Evolutionary conservation across 75 land plant species (phyloP).

Genomic region (Azolla pinnata): DNA sequence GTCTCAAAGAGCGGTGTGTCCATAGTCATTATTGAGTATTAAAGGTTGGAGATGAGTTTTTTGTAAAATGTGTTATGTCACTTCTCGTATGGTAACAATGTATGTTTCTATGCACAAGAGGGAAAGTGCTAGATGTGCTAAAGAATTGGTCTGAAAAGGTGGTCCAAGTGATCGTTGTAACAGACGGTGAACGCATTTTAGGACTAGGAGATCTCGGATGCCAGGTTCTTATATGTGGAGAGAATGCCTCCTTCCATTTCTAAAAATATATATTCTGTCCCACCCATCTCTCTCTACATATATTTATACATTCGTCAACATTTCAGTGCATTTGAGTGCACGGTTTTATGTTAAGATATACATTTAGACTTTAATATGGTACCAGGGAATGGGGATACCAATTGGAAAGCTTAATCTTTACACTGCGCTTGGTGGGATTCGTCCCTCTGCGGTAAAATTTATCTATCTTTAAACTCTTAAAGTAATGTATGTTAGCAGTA

Average conservation of each 20-base stretch:
- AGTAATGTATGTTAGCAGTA: not conserved
- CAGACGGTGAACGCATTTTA: slow-evolving; percentile 42
- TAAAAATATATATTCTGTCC: too few species aligned
- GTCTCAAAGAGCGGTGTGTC: slow-evolving; percentile 24
- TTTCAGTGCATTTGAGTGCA: too few species aligned
- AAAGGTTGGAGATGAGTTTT: not conserved
- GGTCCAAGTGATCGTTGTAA: slow-evolving; percentile 41
- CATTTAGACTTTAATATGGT: too few species aligned
- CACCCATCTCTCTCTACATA: too few species aligned
- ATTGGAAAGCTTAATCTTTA: slow-evolving; percentile 41
- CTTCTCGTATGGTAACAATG: too few species aligned
- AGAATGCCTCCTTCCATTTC: too few species aligned
- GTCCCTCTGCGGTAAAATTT: slow-evolving; percentile 36
- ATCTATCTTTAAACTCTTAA: not conserved
- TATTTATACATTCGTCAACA: too few species aligned
- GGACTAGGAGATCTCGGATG: slow-evolving; percentile 46
- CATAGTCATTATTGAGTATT: not conserved
- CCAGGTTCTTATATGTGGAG: slow-evolving; percentile 12
- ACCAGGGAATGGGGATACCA: slow-evolving; percentile 52
- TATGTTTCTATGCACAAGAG: too few species aligned
- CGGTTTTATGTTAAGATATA: too few species aligned
- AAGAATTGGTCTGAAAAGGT: slow-evolving; percentile 42
- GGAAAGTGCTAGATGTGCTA: slow-evolving; percentile 29
- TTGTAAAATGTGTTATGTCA: slow-evolving; percentile 8
- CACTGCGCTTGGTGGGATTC: slow-evolving; percentile 43